phyloP scores from a whole-genome alignment of 2,329 filamentous ascomycete species.

The Ophiosphaerella narmari region DNA sequence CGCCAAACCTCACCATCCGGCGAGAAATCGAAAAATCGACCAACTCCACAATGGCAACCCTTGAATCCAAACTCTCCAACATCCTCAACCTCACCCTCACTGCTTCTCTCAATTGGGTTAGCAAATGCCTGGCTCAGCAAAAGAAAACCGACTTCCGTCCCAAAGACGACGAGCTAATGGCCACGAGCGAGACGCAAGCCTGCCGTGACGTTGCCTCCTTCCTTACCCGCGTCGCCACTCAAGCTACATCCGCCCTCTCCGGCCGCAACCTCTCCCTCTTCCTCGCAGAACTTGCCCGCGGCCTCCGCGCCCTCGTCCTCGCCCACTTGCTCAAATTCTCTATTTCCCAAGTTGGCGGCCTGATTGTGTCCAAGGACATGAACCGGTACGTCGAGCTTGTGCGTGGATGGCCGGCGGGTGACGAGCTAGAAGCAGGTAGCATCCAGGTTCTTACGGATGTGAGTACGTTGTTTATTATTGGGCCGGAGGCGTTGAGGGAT shows the following conservation, averaged over 20 bases:
- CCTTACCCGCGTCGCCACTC: conserved; percentile 67
- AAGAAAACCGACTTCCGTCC: conserved; percentile 90
- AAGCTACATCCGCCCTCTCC: conserved; percentile 72
- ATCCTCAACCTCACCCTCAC: conserved; percentile 72
- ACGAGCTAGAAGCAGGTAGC: conserved; percentile 56
- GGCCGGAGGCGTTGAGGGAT: conserved; percentile 60
- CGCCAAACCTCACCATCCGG: conserved; percentile 86
- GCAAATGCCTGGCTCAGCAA: conserved; percentile 73
- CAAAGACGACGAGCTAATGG: conserved; percentile 64
- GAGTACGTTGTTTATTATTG: conserved; percentile 93
- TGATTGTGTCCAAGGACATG: conserved; percentile 96
- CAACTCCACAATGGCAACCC: conserved; percentile 71
- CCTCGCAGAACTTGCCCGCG: conserved; percentile 80
- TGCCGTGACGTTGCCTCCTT: conserved; percentile 83
- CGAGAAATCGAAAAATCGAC: conserved; percentile 87
- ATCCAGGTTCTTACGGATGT: conserved; percentile 92
- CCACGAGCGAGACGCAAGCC: conserved; percentile 69
- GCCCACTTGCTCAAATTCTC: conserved; percentile 94
- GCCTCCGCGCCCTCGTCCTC: conserved; percentile 77
- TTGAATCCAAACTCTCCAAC: conserved; percentile 81
- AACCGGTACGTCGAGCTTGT: conserved; percentile 88
- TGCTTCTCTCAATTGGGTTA: conserved; percentile 76
- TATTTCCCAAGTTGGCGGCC: conserved; percentile 87
- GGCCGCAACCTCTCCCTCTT: conserved; percentile 83
- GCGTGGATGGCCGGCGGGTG: conserved; percentile 74